Evolutionary conservation across 1,139 yeast genomes (phyloP).

Genomic region (Eremothecium gossypii): DNA sequence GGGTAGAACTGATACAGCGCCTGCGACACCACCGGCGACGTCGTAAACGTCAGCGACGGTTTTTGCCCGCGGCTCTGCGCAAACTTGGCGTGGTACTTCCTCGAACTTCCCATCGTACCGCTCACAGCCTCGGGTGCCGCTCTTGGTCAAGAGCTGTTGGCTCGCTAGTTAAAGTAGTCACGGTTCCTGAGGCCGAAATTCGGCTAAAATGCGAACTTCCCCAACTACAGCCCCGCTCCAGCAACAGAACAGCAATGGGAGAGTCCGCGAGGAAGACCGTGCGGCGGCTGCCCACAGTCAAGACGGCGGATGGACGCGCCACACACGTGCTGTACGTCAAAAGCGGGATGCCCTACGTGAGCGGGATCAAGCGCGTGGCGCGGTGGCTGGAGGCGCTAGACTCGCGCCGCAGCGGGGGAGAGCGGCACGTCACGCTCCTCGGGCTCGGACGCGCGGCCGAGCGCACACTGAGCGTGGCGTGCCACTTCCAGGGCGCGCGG

Average conservation of each 20-base stretch:
- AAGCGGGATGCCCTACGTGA: constrained; percentile 49
- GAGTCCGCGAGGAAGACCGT: constrained; percentile 11
- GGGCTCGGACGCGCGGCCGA: constrained; percentile 66
- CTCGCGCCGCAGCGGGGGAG: constrained; percentile 29
- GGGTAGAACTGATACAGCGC: constrained; percentile 19
- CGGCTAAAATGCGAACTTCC: too few species aligned
- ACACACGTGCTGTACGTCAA: constrained; percentile 49
- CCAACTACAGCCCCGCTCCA: too few species aligned
- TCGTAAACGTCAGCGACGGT: constrained; percentile 16
- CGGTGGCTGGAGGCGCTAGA: constrained; percentile 34
- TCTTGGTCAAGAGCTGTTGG: too few species aligned
- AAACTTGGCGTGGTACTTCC: constrained; percentile 17
- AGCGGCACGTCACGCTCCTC: constrained; percentile 41
- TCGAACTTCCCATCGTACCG: background rate
- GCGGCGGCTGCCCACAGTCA: constrained; percentile 23
- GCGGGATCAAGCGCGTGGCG: constrained; percentile 50
- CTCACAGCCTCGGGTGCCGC: too few species aligned
- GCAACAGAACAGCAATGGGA: constrained; percentile 1
- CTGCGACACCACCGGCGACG: constrained; percentile 13
- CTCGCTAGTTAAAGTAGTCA: too few species aligned
- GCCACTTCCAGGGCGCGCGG: constrained; percentile 41
- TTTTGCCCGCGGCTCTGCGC: constrained; percentile 19
- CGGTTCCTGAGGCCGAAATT: too few species aligned
- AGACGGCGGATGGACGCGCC: constrained; percentile 23
- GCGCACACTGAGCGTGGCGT: constrained; percentile 44